phyloP scores from a whole-genome alignment of 305 asterid genomes.

The Salvia sclarea region DNA sequence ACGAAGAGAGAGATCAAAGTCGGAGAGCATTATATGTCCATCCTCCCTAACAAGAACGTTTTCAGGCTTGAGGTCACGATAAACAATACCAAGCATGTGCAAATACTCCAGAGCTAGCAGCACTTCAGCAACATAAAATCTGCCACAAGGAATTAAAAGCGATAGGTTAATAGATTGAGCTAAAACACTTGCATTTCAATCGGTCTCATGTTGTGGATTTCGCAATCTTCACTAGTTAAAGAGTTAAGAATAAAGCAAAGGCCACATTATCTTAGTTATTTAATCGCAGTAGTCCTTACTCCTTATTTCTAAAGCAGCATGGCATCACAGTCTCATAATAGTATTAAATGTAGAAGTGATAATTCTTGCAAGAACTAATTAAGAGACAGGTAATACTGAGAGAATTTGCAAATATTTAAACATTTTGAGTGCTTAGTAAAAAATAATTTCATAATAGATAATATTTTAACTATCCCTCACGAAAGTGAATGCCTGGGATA shows the following conservation, averaged over 20 bases:
- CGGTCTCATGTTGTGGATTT: neutral
- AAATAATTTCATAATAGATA: neutral
- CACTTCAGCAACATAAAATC: conserved; percentile 63
- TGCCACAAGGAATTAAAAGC: conserved; percentile 26
- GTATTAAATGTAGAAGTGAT: neutral
- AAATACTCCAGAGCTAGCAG: conserved; percentile 59
- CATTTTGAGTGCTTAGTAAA: neutral
- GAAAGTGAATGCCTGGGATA: neutral
- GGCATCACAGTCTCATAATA: neutral
- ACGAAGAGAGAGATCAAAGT: conserved; percentile 62
- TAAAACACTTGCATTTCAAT: neutral
- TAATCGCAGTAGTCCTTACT: neutral
- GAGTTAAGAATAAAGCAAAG: conserved; percentile 5
- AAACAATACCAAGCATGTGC: conserved; percentile 67
- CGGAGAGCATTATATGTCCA: conserved; percentile 75
- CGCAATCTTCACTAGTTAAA: neutral
- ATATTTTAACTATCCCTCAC: neutral
- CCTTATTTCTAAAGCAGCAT: neutral
- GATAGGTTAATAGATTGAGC: neutral
- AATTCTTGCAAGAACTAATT: too few species aligned
- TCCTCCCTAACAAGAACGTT: conserved; percentile 63
- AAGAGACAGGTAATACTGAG: neutral
- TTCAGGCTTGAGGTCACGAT: conserved; percentile 68
- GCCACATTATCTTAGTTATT: neutral
- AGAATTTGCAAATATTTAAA: neutral